These are phyloP conservation scores for Pseudocercospora macadamiae DNA, from an alignment of 2,329 filamentous ascomycete genomes.

Conservation along the genomic window DNA sequence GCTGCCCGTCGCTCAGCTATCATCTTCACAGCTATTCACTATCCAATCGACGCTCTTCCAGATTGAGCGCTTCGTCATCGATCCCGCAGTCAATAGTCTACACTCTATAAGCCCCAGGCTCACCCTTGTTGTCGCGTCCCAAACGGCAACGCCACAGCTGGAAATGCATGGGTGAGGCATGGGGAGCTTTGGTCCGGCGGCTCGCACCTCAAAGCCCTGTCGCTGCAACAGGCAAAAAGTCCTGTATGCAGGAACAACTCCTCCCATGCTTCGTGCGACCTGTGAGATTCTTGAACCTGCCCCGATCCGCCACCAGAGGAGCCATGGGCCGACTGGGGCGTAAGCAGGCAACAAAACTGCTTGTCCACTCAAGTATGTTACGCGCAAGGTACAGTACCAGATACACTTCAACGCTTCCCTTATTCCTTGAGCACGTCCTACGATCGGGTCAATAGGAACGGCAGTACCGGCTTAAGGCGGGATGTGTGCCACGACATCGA, in stretches of 20 bases:
- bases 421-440: background rate
- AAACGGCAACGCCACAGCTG: conserved; percentile 5
- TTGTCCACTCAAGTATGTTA: too few species aligned
- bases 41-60: background rate
- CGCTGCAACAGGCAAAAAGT: background rate
- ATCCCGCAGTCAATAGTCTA: conserved; percentile 4
- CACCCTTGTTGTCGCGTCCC: background rate
- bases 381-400: background rate
- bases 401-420: background rate
- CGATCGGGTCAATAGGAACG: background rate
- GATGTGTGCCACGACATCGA: conserved; percentile 5
- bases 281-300: background rate
- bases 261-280: background rate
- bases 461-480: background rate
- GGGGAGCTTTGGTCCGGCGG: background rate
- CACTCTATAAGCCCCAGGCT: conserved; percentile 4
- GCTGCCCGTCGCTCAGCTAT: background rate
- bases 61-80: conserved; percentile 5
- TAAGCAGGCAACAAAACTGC: background rate
- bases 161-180: conserved; percentile 3
- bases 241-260: conserved; percentile 5
- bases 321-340: background rate
- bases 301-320: background rate
- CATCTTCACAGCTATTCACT: background rate
- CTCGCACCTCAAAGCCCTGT: background rate